Conservation (phyloP, 495 filamentous ascomycete species). For the Aspergillus heteromorphus region DNA sequence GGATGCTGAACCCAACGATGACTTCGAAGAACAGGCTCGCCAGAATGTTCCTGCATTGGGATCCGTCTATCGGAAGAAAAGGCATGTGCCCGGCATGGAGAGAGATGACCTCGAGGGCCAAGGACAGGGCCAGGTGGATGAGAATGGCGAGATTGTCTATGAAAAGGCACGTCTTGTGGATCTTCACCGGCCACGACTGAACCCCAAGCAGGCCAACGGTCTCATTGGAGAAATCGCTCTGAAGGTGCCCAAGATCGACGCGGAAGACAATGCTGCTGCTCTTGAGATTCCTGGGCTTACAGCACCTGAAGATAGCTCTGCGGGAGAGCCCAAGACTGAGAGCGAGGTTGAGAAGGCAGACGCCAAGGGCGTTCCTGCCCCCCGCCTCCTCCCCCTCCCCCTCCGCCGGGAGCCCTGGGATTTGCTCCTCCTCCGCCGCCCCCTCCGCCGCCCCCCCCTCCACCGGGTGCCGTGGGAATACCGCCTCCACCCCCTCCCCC, state of each 20-base stretch:
- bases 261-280: constrained; percentile 49
- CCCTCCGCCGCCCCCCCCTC: constrained; percentile 39
- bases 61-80: constrained; percentile 58
- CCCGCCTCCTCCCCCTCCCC: constrained; percentile 32
- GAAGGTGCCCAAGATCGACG: constrained; percentile 71
- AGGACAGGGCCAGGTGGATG: constrained; percentile 32
- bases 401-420: constrained; percentile 30
- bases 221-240: constrained; percentile 75
- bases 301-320: constrained; percentile 28
- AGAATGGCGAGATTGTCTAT: constrained; percentile 46
- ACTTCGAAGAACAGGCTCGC: constrained; percentile 48
- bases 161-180: constrained; percentile 64
- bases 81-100: constrained; percentile 44
- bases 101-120: constrained; percentile 29
- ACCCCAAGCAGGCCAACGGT: constrained; percentile 64
- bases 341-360: constrained; percentile 14
- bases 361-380: constrained; percentile 41
- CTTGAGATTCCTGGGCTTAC: constrained; percentile 20
- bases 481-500: constrained; percentile 32
- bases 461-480: constrained; percentile 26
- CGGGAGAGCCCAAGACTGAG: constrained; percentile 10
- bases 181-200: constrained; percentile 67
- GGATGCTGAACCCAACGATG: constrained; percentile 38
- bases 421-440: constrained; percentile 36
- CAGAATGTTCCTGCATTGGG: constrained; percentile 57